These are phyloP conservation scores for Globomyces pollinis-pini DNA, from an alignment of 192 early-diverging fungal species.

Conservation along the genomic window DNA sequence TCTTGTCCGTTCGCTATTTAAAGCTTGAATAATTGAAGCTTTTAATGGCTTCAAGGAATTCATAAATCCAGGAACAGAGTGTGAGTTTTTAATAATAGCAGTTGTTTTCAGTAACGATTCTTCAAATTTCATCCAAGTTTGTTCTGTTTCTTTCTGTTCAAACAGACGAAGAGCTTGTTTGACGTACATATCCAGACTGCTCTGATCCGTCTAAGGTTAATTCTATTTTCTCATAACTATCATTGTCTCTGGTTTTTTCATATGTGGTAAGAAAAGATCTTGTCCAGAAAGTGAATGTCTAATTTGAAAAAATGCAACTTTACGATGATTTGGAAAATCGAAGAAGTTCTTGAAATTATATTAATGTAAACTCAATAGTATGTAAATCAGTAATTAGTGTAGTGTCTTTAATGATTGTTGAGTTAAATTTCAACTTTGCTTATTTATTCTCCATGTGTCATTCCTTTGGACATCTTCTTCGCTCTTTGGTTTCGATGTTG, in stretches of 20 bases:
- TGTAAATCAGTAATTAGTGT: no score
- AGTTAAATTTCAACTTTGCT: no score
- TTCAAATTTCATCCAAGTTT: slow-evolving; percentile 11
- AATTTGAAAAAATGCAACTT: neutral
- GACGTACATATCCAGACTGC: neutral
- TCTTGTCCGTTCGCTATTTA: slow-evolving; percentile 7
- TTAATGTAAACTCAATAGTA: no score
- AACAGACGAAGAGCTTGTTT: slow-evolving; percentile 4
- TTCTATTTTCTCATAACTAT: no score
- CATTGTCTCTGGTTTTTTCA: neutral
- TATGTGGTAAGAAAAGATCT: neutral
- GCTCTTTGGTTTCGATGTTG: neutral
- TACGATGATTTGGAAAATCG: neutral
- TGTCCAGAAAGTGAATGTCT: neutral
- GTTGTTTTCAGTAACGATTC: no score
- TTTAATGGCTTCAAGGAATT: no score
- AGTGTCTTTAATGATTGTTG: no score
- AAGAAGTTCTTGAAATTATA: neutral
- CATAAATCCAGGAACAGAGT: no score
- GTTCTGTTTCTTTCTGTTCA: slow-evolving; percentile 12
- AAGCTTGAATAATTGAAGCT: neutral
- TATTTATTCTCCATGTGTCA: neutral
- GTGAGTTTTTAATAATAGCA: no score
- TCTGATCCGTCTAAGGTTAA: no score
- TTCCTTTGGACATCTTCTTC: neutral